Evolutionary conservation across 2,329 filamentous ascomycete genomes (phyloP).

Genomic region (Ophiostoma fasciatum): DNA sequence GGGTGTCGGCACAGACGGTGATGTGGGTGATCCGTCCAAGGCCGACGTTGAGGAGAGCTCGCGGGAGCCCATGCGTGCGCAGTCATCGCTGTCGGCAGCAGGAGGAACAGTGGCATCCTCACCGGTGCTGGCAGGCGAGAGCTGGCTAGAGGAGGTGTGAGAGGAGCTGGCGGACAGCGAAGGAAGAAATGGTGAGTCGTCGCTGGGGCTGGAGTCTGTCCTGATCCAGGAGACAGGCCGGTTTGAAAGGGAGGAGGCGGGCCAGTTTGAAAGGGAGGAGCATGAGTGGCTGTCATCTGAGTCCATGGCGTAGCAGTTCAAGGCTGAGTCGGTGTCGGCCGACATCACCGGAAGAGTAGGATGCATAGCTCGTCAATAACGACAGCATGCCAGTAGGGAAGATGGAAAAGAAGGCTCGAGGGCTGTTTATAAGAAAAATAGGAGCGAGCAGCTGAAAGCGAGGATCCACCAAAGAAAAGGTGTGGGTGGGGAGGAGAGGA

Average conservation of each 20-base stretch:
- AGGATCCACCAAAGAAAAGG: too few species aligned
- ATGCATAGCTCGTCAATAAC: conserved; percentile 33
- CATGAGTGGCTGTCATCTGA: conserved; percentile 23
- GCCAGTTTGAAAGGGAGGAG: too few species aligned
- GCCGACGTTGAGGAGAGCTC: conserved; percentile 5
- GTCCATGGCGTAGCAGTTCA: conserved; percentile 28
- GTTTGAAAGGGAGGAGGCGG: too few species aligned
- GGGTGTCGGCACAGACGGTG: conserved; percentile 27
- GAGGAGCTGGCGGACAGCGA: conserved; percentile 16
- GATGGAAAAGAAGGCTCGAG: conserved; percentile 1
- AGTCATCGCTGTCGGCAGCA: conserved; percentile 12
- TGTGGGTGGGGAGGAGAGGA: neutral
- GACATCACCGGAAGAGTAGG: conserved; percentile 25
- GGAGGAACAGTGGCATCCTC: conserved; percentile 24
- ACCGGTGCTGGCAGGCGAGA: conserved; percentile 38
- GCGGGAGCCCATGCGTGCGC: conserved; percentile 13
- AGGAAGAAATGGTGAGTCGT: conserved; percentile 19
- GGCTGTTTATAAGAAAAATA: conserved; percentile 3
- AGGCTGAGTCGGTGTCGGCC: conserved; percentile 27
- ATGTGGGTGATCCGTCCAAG: conserved; percentile 17
- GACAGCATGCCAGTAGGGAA: conserved; percentile 24
- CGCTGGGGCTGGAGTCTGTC: conserved; percentile 15
- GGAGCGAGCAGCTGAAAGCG: neutral
- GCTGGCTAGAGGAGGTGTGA: conserved; percentile 25
- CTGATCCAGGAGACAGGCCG: conserved; percentile 23